Percentiles rank a stretch among this genome's conserved stretches.
These are phyloP conservation scores for Rhodotorula kratochvilovae DNA, from an alignment of 768 basidiomycete genomes.

Conservation along the genomic window DNA sequence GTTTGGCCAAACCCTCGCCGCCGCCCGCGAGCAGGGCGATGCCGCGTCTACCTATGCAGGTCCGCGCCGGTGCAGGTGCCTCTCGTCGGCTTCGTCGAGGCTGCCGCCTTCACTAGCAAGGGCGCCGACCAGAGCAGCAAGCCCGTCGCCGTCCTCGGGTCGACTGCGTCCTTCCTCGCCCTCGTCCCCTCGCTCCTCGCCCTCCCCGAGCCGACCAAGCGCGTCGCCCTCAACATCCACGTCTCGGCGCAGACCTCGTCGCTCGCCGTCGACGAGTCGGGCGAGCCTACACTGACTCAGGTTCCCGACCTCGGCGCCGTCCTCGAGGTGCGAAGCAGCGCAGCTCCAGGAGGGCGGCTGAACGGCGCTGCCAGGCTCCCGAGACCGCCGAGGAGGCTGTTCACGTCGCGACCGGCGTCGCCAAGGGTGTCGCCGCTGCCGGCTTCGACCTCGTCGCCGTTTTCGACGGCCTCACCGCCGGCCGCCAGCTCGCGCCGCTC, in stretches of 20 bases:
- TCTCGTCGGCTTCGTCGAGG: constrained; percentile 58
- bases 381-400: constrained; percentile 76
- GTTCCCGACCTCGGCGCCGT: constrained; percentile 72
- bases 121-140: constrained; percentile 52
- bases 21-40: neutral
- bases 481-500: constrained; percentile 65
- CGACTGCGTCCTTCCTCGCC: constrained; percentile 72
- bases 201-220: constrained; percentile 61
- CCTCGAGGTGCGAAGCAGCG: constrained; percentile 54
- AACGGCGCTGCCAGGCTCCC: constrained; percentile 67
- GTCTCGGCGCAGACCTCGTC: constrained; percentile 64
- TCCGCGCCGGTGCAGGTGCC: constrained; percentile 76
- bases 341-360: constrained; percentile 56
- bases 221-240: constrained; percentile 72
- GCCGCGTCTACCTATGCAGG: constrained; percentile 64
- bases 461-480: constrained; percentile 77
- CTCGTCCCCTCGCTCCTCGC: constrained; percentile 76
- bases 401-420: constrained; percentile 62
- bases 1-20: constrained; percentile 23
- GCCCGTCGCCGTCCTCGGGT: constrained; percentile 55
- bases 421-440: constrained; percentile 60
- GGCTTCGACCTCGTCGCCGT: constrained; percentile 74
- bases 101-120: constrained; percentile 68
- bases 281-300: constrained; percentile 55
- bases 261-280: constrained; percentile 55